Evolutionary conservation across 1,139 yeast genomes (phyloP), one percentile per base, ranked within the genome.

Genomic region (Blastobotrys aristatus): DNA sequence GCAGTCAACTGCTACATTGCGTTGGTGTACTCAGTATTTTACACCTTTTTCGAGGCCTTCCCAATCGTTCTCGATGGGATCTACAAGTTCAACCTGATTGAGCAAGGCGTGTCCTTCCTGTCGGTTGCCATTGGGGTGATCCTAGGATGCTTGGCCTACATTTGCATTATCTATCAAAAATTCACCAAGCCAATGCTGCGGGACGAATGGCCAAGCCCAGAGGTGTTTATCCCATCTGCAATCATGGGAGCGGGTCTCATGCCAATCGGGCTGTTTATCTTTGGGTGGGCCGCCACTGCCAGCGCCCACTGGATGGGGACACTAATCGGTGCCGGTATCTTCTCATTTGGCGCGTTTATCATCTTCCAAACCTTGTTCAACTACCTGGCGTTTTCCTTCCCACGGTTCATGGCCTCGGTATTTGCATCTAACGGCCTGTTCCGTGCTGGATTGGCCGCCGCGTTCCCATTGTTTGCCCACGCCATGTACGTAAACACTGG

Each of bases 301-400:
- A 46, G 61, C 77, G 47, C 67, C 82, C 94, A 84, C 64, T 87
- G 94, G 92, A 79, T 84, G 69, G 85, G 79, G 8, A 87, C 95
- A n/a, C 70, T 81, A 30, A 77, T 83, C 2, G 82, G 92, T 0
- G 89, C 88, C 50, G 74, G 78, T 35, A 81, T 89, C 31, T 84
- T 84, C 62, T 90, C 90, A 0, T 79, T 80, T 59, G 88, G 92
- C 2, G 72, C 82, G 53, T 76, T 84, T 51, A 68, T 84, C 58
- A 76, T 84, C 48, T 87, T 87, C 73, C 85, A 85, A 65, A 70
- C 86, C 13, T 76, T 80, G 43, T 73, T 85, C 62, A 74, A 79
- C 50, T 86, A 85, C 64, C 80, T 85, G 62, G 74, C 86, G 37
- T 73, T 80, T 72, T 66, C 86, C 3, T 87, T 80, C 65, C 94